Conservation (phyloP, 345 rosid genomes). For the Sisymbrium altissimum region DNA sequence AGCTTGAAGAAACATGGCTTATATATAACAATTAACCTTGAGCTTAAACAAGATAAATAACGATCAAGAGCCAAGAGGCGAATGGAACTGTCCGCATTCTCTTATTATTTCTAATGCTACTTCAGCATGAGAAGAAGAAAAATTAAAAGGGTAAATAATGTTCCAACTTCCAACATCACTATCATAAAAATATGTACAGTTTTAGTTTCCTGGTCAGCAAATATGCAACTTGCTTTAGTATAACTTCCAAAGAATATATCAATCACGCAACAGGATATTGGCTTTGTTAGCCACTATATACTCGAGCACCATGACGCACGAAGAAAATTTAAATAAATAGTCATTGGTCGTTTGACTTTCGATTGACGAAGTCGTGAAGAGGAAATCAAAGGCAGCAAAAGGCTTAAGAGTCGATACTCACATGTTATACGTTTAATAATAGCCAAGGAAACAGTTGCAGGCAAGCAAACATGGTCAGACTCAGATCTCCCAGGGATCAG, state of each 20-base stretch:
- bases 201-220: not conserved
- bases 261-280: conserved; percentile 3
- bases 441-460: not conserved
- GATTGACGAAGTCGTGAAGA: not conserved
- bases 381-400: not conserved
- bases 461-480: not conserved
- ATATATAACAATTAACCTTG: not conserved
- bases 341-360: not conserved
- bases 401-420: not conserved
- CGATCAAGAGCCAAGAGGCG: not conserved
- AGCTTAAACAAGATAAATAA: not conserved
- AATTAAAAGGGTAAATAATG: not conserved
- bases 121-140: not conserved
- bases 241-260: not conserved
- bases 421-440: not conserved
- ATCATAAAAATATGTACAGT: not conserved
- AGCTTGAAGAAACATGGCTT: not conserved
- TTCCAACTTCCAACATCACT: not conserved
- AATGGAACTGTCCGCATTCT: not conserved
- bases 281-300: not conserved
- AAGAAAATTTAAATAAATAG: not conserved
- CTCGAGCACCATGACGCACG: not conserved
- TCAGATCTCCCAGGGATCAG: too few species aligned
- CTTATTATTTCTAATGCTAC: not conserved
- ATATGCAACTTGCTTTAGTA: not conserved